Evolutionary conservation across 108 stramenopile genomes (phyloP).

Genomic region (Skeletonema tropicum): DNA sequence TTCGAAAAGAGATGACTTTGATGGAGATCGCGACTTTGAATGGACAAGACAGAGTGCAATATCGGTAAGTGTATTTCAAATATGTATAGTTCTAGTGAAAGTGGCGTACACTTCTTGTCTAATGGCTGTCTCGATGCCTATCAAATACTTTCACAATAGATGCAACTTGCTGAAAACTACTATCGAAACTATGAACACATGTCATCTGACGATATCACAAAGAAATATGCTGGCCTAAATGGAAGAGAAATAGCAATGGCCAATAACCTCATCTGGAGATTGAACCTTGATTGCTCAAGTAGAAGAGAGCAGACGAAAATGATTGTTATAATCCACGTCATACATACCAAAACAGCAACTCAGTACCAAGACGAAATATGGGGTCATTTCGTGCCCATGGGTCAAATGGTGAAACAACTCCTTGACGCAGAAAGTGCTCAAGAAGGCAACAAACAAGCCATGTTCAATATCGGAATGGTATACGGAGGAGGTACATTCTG

Average conservation of each 20-base stretch:
- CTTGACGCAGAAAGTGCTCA: neutral
- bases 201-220: neutral
- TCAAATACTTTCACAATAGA: slow-evolving; percentile 10
- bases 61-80: neutral
- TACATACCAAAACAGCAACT: slow-evolving; percentile 28
- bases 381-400: slow-evolving; percentile 18
- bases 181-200: slow-evolving; percentile 22
- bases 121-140: neutral
- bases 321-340: slow-evolving; percentile 12
- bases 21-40: slow-evolving; percentile 11
- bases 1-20: neutral
- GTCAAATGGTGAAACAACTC: slow-evolving; percentile 13
- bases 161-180: slow-evolving; percentile 28
- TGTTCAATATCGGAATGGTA: slow-evolving; percentile 17
- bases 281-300: neutral
- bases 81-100: neutral
- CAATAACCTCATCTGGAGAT: slow-evolving; percentile 9
- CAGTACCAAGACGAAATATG: slow-evolving; percentile 16
- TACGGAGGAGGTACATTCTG: slow-evolving; percentile 17
- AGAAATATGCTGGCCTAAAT: slow-evolving; percentile 11
- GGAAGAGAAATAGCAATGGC: too few species aligned
- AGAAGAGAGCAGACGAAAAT: slow-evolving; percentile 4
- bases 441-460: neutral
- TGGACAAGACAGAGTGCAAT: slow-evolving; percentile 23
- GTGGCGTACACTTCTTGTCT: neutral